phyloP scores from a whole-genome alignment of 495 filamentous ascomycete species.

The Extremus antarcticus region DNA sequence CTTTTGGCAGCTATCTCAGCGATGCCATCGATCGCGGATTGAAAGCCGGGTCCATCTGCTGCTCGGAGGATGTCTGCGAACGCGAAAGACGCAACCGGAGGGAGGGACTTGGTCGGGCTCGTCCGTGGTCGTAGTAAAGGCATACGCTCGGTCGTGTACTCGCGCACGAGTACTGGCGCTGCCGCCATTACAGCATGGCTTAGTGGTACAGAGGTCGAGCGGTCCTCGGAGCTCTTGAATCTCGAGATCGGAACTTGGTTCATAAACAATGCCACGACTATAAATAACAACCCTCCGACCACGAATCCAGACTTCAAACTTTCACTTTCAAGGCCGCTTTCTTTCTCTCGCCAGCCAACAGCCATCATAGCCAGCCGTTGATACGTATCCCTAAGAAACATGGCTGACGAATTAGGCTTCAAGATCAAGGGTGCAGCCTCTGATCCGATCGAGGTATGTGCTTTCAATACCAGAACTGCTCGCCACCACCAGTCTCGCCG shows the following conservation, averaged over 20 bases:
- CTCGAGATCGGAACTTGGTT: too few relatives aligned
- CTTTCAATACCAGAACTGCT: not conserved
- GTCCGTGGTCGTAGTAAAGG: not conserved
- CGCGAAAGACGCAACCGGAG: conserved; percentile 38
- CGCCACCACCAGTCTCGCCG: too few relatives aligned
- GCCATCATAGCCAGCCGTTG: too few relatives aligned
- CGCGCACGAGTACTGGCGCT: conserved; percentile 1
- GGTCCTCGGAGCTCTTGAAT: too few relatives aligned
- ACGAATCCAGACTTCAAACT: too few relatives aligned
- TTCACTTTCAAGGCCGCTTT: too few relatives aligned
- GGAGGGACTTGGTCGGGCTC: conserved; percentile 3
- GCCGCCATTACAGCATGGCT: not conserved
- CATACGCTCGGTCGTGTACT: not conserved
- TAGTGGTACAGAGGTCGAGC: too few relatives aligned
- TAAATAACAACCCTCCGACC: too few relatives aligned
- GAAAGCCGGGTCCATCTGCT: conserved; percentile 49
- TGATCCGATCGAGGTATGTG: conserved; percentile 2
- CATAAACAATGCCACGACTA: too few relatives aligned
- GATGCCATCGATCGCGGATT: conserved; percentile 47
- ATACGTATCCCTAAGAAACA: not conserved
- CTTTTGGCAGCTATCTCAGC: conserved; percentile 55
- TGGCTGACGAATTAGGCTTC: conserved; percentile 4
- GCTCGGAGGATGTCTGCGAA: conserved; percentile 46
- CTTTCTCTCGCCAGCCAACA: not conserved
- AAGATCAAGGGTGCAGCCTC: conserved; percentile 2